Conservation (phyloP, 2,329 filamentous ascomycete genomes). For the Amauroascus niger region DNA sequence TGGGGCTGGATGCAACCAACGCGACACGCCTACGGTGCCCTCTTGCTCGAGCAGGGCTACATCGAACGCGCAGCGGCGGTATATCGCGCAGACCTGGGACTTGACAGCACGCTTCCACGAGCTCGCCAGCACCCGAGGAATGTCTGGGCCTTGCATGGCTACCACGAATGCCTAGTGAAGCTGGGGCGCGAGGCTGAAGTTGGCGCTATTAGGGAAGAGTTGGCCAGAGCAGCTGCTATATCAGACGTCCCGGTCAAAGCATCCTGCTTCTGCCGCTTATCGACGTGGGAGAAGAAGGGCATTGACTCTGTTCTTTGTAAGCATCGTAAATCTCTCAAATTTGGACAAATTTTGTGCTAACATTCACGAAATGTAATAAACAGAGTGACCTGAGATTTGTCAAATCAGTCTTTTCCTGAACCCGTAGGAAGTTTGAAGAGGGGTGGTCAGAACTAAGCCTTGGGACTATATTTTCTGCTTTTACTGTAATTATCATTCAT, state of each 20-base stretch:
- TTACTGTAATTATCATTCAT: too few relatives aligned
- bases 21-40: constrained; percentile 59
- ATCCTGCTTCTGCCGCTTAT: constrained; percentile 46
- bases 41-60: constrained; percentile 57
- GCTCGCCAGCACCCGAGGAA: constrained; percentile 59
- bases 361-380: too few relatives aligned
- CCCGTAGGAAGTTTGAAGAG: too few relatives aligned
- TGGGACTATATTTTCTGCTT: too few relatives aligned
- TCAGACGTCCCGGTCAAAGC: constrained; percentile 49
- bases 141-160: constrained; percentile 62
- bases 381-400: too few relatives aligned
- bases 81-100: constrained; percentile 53
- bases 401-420: too few relatives aligned
- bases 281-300: neutral
- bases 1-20: constrained; percentile 74
- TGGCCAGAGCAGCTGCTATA: constrained; percentile 42
- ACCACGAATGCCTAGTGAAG: constrained; percentile 54
- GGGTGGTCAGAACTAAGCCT: too few relatives aligned
- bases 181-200: constrained; percentile 42
- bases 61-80: constrained; percentile 47
- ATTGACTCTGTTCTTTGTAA: too few relatives aligned
- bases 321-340: too few relatives aligned
- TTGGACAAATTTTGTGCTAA: too few relatives aligned
- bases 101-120: constrained; percentile 52
- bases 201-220: constrained; percentile 35